Evolutionary conservation across 2,329 filamentous ascomycete species (phyloP), one percentile per base, ranked within the genome.

Genomic region (Penicillium sclerotiorum): DNA sequence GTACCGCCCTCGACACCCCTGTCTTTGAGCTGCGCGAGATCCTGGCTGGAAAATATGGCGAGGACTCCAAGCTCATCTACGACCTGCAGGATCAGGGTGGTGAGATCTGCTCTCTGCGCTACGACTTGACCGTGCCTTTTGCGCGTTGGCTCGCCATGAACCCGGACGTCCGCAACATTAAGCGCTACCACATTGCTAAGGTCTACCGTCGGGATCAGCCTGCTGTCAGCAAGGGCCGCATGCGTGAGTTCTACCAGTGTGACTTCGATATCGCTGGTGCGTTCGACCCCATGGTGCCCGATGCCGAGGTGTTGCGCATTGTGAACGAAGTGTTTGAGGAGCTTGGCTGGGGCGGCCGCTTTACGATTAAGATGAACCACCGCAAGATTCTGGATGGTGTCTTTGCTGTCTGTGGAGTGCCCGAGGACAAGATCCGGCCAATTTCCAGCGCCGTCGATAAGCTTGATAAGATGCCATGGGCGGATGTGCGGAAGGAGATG

Each of bases 201-300:
- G 92, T 96, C 44, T 92, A 91, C 75, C 80, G 88, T 55, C 77
- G 88, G 69, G 88, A 92, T 70, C 87, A 91, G 70, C 88, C 88
- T 20, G 88, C 90, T 53, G 90, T 96, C 76, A 89, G 87, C 55
- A 94, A 95, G 70, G 93, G 92, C 44, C 85, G 92, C 46, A 94
- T 96, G 88, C 84, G 93, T 65, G 93, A 96, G 74, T 96, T 96
- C 73, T 96, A 95, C 77, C 92, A 96, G 73, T 96, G 92, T 76
- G 93, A 97, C 74, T 95, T 96, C 67, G 92, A 96, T 69, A 93
- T 96, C 73, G 92, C 92, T 11, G 91, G 92, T 52, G 60, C 71
- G 53, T 95, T 90, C 75, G 93, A 96, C 68, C 75, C 89, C 46
- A 96, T 96, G 91, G 81, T 96, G 21, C 90, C 92, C 49, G 93